Base-by-base conservation (phyloP, 2,329 filamentous ascomycete genomes). In the Byssothecium circinans region DNA sequence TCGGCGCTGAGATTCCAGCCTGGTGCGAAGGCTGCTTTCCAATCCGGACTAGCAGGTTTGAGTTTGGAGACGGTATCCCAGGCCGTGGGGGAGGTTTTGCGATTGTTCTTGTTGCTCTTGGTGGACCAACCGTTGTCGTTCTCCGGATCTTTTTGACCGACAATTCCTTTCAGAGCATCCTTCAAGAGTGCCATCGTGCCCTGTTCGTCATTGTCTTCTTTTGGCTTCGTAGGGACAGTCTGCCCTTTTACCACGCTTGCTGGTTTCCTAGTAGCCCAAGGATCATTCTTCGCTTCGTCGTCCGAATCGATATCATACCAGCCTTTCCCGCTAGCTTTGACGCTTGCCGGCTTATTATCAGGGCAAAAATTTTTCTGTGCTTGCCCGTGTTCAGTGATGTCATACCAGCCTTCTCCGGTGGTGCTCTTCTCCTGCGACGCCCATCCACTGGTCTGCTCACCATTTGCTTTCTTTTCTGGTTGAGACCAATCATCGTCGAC, bases 71-170 rank as follows among this genome's bases (percentile, higher is more conserved):
- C 4, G 3, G 30, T 15, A 4, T 2, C 12, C 47, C 42, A 42
- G 15, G 41, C 25, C 12, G 22, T 36, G 23, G 11, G 14, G n/a
- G 33, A 29, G 3, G 39, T 14, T 25, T 25, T 34, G 25, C 12
- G 34, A 19, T 19, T 8, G 10, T 39, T 34, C 11, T 37, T 39
- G 6, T 33, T 2, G 17, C 27, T 22, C 22, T 23, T n/a, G n/a
- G n/a, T n/a, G n/a, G n/a, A 14, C 45, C 45, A 43, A n/a, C 34
- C 45, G 34, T 43, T 47, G 10, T 37, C 22, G 23, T 4, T 30
- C 38, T 29, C 42, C 15, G 37, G 29, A 32, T 32, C 14, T 4
- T 32, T 32, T 12, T 8, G 12, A 14, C 6, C 25, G 41, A 20
- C 36, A 35, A 18, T 14, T 11, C 3, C 14, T 12, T n/a, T 32